Base-by-base conservation (phyloP, 805 yeast genomes). In the Clavispora vitiphila region DNA sequence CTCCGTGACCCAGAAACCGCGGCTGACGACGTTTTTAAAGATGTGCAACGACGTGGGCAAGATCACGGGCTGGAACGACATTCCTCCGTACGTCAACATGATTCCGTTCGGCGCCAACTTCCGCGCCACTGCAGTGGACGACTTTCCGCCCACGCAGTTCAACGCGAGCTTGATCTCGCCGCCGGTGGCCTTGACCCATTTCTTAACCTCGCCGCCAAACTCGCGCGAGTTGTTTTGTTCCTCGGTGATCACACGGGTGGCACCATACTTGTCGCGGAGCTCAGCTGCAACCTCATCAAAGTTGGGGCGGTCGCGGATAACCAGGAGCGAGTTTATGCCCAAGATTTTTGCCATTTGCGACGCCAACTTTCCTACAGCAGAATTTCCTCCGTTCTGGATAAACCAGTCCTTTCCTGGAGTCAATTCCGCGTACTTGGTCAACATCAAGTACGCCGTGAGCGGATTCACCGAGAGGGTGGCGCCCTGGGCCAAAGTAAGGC, bases 51-150 rank as follows among this genome's bases (percentile, higher is more conserved):
- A 79, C 1, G 96, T 88, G 30, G 98, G 96, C 42, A 93, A 64
- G n/a, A 78, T 76, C 9, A 93, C 95, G 2, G 99, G 99, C 65
- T 87, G 90, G 72, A 83, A 81, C 3, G 97, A 87, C 99, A 93
- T 93, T 29, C 96, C 98, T 25, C 99, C 99, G 58, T 93, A 93
- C 1, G 98, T 88, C 52, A 89, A 78, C 71, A 93, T 68, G 37
- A 81, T 75, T 1, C 93, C 96, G 53, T 86, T 79, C 12, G 70
- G 65, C 29, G 79, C 80, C 42, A 93, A 72, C 60, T 89, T 91
- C 51, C 96, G 75, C 8, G 96, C 91, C 52, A 93, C 72, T 32
- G 83, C 83, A 0, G 95, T 73, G 16, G 88, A 78, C 27, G 88
- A 83, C 46, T 83, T 76, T 25, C 99, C 99, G 41, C 99, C 97